Conservation (phyloP, 768 basidiomycete species). For the Tubosaeta sp. region DNA sequence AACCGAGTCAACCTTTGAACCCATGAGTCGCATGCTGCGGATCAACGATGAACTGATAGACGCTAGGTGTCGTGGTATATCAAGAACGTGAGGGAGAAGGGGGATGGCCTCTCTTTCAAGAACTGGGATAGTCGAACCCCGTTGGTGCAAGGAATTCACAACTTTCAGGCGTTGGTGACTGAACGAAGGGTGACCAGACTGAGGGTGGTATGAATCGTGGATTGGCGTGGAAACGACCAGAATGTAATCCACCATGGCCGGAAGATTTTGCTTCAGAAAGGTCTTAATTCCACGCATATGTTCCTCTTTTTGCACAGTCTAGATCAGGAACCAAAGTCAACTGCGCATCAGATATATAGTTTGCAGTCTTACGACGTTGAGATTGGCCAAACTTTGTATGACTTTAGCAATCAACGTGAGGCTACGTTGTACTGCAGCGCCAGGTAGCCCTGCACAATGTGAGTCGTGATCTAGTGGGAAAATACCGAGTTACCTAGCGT, state of each 20-base stretch:
- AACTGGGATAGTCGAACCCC: constrained; percentile 49
- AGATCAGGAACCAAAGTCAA: constrained; percentile 3
- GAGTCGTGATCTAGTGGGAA: constrained; percentile 3
- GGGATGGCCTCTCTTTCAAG: constrained; percentile 71
- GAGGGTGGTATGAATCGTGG: constrained; percentile 23
- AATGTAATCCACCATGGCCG: constrained; percentile 79
- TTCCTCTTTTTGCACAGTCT: constrained; percentile 73
- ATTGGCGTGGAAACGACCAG: constrained; percentile 60
- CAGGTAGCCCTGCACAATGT: constrained; percentile 56
- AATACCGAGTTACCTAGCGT: constrained; percentile 51
- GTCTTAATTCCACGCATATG: constrained; percentile 75
- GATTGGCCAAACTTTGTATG: constrained; percentile 85
- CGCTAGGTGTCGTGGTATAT: constrained; percentile 75
- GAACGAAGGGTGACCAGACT: constrained; percentile 29
- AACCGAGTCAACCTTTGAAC: constrained; percentile 31
- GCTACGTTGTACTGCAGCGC: constrained; percentile 65
- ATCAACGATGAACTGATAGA: constrained; percentile 73
- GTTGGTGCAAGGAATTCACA: constrained; percentile 53
- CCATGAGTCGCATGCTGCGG: constrained; percentile 49
- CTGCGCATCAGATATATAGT: not conserved
- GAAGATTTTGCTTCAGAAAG: constrained; percentile 60
- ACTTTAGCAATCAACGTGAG: constrained; percentile 84
- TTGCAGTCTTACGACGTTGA: constrained; percentile 56
- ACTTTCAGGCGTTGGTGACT: constrained; percentile 52
- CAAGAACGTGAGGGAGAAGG: constrained; percentile 67